Base-by-base conservation (phyloP, 768 basidiomycete species). In the Boletellus sp. region DNA sequence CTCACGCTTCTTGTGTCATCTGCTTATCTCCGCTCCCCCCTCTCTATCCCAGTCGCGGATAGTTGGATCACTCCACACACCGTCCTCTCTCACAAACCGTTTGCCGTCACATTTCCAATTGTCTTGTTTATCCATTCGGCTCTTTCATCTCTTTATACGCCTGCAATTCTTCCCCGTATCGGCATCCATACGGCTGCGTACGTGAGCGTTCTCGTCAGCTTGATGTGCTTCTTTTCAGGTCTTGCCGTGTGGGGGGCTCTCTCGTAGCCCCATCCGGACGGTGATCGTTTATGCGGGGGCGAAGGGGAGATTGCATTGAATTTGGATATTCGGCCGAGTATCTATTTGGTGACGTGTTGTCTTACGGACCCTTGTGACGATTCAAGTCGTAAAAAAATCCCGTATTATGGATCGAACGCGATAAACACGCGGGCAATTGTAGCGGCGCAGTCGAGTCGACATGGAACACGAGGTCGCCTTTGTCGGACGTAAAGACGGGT, bases 171-270 rank as follows among this genome's bases (percentile, higher is more conserved):
- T 12, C 85, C 87, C 0, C 75, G 78, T 35, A 77, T 91, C 23
- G 90, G 90, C 7, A 77, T 90, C 24, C 90, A 88, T 44, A 81
- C 80, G 0, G 84, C 83, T 28, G 87, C 86, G 22, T 93, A 90
- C 66, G 72, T 83, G 10, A 81, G 79, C 19, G 72, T 82, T 39
- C 64, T 92, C 26, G 75, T 86, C 4, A 81, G 83, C 0, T 68
- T 92, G 12, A 84, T 85, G 23, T 72, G 74, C 34, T 80, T 91
- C 57, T 90, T 91, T 62, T 76, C 79, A 4, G 89, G 87, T 3
- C 68, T 92, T 44, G 85, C 79, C 0, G 67, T 80, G 9, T 92
- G 90, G 90, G 81, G 78, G 24, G 87, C 74, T 6, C 65, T 91
- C 45, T 76, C 78, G 22, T 81, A 48, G 45, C 9, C 33, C 23